These are phyloP conservation scores for Pontederia paniculata DNA, from an alignment of 176 grass and related monocot species.

Conservation along the genomic window DNA sequence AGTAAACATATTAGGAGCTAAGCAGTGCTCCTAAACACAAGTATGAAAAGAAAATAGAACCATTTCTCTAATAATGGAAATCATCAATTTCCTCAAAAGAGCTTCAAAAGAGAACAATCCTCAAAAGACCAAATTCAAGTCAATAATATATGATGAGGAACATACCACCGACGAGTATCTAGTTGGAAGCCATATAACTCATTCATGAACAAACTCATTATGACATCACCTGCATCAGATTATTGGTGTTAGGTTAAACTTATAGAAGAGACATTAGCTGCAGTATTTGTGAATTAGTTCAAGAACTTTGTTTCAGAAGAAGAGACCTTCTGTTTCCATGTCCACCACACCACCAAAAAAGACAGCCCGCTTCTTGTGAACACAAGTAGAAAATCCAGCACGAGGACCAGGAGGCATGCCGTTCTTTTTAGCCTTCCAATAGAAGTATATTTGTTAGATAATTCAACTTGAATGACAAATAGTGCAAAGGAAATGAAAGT, in stretches of 20 bases:
- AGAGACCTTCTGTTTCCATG: conserved; percentile 91
- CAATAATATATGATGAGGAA: conserved; percentile 15
- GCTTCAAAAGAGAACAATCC: not conserved
- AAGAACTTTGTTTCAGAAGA: conserved; percentile 22
- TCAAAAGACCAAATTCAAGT: not conserved
- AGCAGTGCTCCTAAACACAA: no score
- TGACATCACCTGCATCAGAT: conserved; percentile 54
- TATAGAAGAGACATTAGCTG: not conserved
- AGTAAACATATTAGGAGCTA: no score
- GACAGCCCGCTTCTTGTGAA: conserved; percentile 90
- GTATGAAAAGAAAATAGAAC: no score
- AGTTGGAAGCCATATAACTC: conserved; percentile 91
- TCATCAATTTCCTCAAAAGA: not conserved
- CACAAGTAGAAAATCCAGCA: conserved; percentile 93
- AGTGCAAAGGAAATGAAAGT: conserved; percentile 1
- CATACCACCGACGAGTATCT: conserved; percentile 78
- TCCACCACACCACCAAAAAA: conserved; percentile 91
- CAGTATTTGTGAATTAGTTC: no score
- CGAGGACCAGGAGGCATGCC: conserved; percentile 91
- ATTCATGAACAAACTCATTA: conserved; percentile 98
- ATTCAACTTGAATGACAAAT: not conserved
- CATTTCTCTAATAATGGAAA: not conserved
- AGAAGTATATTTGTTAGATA: conserved; percentile 9
- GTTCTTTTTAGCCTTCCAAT: conserved; percentile 76
- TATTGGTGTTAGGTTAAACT: not conserved